A percentile compares a stretch with the other conserved stretches of the same genome.
These are phyloP conservation scores for Auxenochlorella pyrenoidosa DNA, from an alignment of 139 green algal genomes.

Conservation along the genomic window DNA sequence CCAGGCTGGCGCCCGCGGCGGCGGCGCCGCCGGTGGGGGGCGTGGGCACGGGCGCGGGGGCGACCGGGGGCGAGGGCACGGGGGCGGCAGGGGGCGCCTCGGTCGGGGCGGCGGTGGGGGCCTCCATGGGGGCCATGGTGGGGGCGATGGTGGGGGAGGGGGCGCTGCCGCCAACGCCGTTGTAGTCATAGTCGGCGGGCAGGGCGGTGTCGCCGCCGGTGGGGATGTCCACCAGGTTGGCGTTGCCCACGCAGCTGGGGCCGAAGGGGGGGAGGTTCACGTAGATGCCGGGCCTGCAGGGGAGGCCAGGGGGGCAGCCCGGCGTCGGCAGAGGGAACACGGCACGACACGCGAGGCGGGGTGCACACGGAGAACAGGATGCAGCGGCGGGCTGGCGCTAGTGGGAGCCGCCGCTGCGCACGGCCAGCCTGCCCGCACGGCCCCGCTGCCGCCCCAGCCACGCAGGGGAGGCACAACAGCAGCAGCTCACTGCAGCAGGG, in stretches of 20 bases:
- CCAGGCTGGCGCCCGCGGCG: not conserved
- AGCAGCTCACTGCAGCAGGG: constrained; percentile 29
- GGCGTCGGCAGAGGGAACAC: too few species aligned
- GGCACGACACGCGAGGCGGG: not conserved
- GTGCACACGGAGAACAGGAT: too few species aligned
- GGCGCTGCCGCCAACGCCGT: not conserved
- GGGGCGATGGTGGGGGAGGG: not conserved
- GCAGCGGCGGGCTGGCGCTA: too few species aligned
- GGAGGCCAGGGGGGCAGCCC: not conserved
- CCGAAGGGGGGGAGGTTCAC: constrained; percentile 18
- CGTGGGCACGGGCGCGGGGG: not conserved
- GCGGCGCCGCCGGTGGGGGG: not conserved
- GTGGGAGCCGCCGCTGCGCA: too few species aligned
- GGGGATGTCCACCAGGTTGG: not conserved
- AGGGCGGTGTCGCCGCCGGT: constrained; percentile 4
- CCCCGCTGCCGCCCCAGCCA: not conserved
- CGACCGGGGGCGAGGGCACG: not conserved
- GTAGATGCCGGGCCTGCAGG: constrained; percentile 27
- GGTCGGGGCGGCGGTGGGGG: not conserved
- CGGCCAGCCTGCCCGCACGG: too few species aligned
- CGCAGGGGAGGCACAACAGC: not conserved
- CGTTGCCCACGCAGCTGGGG: not conserved
- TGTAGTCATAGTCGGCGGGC: constrained; percentile 17
- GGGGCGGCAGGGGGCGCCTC: not conserved
- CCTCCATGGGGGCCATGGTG: not conserved